Evolutionary conservation across 2,329 filamentous ascomycete species (phyloP).

Genomic region (Aspergillus sp.): DNA sequence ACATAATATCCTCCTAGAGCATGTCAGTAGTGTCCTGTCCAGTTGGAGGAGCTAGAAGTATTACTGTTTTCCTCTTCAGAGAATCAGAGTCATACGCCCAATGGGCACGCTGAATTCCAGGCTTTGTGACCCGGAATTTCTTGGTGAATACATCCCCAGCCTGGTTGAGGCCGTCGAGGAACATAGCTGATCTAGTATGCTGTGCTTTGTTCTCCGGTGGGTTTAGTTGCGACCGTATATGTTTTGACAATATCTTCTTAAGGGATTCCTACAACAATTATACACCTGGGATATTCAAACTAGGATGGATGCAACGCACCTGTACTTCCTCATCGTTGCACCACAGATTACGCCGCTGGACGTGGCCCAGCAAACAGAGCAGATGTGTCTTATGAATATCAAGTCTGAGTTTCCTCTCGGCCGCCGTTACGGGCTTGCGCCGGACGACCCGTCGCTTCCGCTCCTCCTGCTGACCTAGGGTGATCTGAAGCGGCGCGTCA

Average conservation of each 20-base stretch:
- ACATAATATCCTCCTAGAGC: slow-evolving; percentile 55
- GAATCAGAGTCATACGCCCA: slow-evolving; percentile 72
- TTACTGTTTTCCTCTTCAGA: slow-evolving; percentile 54
- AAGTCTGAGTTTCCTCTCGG: slow-evolving; percentile 63
- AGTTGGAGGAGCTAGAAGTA: slow-evolving; percentile 15
- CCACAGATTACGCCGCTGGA: slow-evolving; percentile 78
- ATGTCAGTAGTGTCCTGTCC: slow-evolving; percentile 14
- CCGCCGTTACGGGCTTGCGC: slow-evolving; percentile 55
- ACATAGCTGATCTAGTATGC: slow-evolving; percentile 71
- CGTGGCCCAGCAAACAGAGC: slow-evolving; percentile 77
- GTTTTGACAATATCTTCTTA: slow-evolving; percentile 64
- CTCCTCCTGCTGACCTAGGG: slow-evolving; percentile 33
- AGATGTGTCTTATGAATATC: slow-evolving; percentile 86
- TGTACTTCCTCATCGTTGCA: slow-evolving; percentile 77
- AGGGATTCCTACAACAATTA: slow-evolving; percentile 43
- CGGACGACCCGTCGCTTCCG: slow-evolving; percentile 29
- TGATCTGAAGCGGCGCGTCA: slow-evolving; percentile 37
- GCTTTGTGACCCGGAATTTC: slow-evolving; percentile 69
- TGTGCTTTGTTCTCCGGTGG: slow-evolving; percentile 68
- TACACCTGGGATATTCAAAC: not conserved
- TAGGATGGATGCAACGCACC: slow-evolving; percentile 29
- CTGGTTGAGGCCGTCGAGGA: slow-evolving; percentile 76
- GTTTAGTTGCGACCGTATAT: slow-evolving; percentile 66
- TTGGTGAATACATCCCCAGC: slow-evolving; percentile 66
- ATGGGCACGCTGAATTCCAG: slow-evolving; percentile 67